phyloP scores from a whole-genome alignment of 2,329 filamentous ascomycete species.

The Sporothrix sp. region DNA sequence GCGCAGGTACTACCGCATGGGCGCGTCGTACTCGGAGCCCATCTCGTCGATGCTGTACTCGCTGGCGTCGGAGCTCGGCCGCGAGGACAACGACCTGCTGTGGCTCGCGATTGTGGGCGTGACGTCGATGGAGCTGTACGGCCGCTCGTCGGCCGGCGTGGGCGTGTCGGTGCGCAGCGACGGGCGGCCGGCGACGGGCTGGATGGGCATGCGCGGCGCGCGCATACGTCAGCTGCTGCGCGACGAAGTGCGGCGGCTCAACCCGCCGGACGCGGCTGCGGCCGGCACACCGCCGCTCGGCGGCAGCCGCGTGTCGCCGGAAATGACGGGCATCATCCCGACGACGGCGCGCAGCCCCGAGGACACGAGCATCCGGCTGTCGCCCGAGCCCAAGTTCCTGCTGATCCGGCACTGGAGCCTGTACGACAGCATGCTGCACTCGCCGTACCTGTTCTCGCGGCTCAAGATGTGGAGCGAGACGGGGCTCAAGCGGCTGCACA shows the following conservation, averaged over 20 bases:
- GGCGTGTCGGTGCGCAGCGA: conserved; percentile 45
- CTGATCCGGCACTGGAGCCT: conserved; percentile 93
- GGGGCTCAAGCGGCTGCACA: conserved; percentile 81
- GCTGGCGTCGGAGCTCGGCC: conserved; percentile 84
- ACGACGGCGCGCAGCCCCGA: conserved; percentile 82
- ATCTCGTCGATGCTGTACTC: conserved; percentile 93
- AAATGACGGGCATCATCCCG: conserved; percentile 72
- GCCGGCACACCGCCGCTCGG: conserved; percentile 34
- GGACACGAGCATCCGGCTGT: conserved; percentile 84
- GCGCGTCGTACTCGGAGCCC: conserved; percentile 87
- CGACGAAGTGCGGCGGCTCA: conserved; percentile 88
- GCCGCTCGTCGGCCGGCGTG: conserved; percentile 71
- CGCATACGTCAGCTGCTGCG: conserved; percentile 76
- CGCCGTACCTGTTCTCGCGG: conserved; percentile 82
- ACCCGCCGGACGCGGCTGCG: conserved; percentile 56
- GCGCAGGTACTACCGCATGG: conserved; percentile 74
- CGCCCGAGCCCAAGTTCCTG: conserved; percentile 86
- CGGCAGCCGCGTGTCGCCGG: conserved; percentile 45
- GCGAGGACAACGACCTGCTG: conserved; percentile 91
- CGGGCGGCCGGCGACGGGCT: conserved; percentile 52
- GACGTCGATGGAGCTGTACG: conserved; percentile 86
- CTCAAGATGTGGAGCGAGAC: conserved; percentile 91
- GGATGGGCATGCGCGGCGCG: conserved; percentile 73
- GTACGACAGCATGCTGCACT: conserved; percentile 98
- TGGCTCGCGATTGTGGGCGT: conserved; percentile 95